Conservation (phyloP, 441 rosid genomes). For the Arabidopsis lyrata region DNA sequence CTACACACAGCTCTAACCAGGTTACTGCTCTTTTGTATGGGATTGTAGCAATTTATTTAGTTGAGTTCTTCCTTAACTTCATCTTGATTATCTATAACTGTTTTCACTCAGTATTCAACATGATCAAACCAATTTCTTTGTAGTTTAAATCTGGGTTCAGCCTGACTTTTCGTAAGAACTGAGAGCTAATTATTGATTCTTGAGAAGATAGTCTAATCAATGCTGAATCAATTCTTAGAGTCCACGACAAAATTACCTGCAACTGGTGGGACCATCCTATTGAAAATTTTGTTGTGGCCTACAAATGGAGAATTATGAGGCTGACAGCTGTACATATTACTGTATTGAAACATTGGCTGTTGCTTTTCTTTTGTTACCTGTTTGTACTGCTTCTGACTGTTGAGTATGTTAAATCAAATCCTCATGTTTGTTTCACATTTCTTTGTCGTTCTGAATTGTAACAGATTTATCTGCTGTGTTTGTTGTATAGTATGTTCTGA, state of each 20-base stretch:
- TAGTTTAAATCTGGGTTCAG: slow-evolving; percentile 22
- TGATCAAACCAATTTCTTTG: not conserved
- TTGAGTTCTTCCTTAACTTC: slow-evolving; percentile 7
- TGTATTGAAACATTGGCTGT: slow-evolving; percentile 28
- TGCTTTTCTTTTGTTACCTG: slow-evolving; percentile 24
- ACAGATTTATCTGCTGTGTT: slow-evolving; percentile 9
- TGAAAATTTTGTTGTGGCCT: slow-evolving; percentile 38
- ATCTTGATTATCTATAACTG: not conserved
- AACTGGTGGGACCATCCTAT: slow-evolving; percentile 44
- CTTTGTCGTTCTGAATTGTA: slow-evolving; percentile 9
- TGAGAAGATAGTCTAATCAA: slow-evolving; percentile 26
- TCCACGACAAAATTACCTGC: slow-evolving; percentile 43
- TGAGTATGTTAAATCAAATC: slow-evolving; percentile 24
- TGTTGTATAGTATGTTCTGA: slow-evolving; percentile 33
- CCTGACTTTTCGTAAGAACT: slow-evolving; percentile 23
- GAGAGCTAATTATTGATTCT: slow-evolving; percentile 35
- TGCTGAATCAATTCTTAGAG: slow-evolving; percentile 35
- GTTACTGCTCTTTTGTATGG: slow-evolving; percentile 16
- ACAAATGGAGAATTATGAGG: slow-evolving; percentile 24
- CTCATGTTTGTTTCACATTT: slow-evolving; percentile 15
- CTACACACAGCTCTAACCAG: slow-evolving; percentile 1
- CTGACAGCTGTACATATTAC: slow-evolving; percentile 41
- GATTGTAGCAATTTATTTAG: slow-evolving; percentile 6
- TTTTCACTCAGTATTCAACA: not conserved
- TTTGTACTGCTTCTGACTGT: slow-evolving; percentile 30